phyloP scores from a whole-genome alignment of 2,329 filamentous ascomycete species.

The Penicillium decumbens region DNA sequence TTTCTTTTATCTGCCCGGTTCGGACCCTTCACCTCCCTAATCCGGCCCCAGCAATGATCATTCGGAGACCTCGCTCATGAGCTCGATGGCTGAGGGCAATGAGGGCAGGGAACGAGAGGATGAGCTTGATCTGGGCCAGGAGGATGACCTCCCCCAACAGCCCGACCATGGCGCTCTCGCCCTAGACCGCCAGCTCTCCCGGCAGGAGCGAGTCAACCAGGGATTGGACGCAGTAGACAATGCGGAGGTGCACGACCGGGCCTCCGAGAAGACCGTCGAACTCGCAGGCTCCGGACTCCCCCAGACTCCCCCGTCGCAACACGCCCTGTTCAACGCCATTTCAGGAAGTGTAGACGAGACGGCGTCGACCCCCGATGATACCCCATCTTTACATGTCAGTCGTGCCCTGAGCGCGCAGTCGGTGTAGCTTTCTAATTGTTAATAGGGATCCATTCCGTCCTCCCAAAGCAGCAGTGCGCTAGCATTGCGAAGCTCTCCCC shows the following conservation, averaged over 20 bases:
- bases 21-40: conserved; percentile 7
- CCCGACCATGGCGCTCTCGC: conserved; percentile 27
- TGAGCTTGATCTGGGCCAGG: conserved; percentile 45
- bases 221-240: conserved; percentile 26
- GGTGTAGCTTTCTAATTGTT: conserved; percentile 46
- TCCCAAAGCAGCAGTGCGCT: conserved; percentile 71
- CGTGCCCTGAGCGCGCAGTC: conserved; percentile 47
- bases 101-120: conserved; percentile 58
- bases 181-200: conserved; percentile 18
- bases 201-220: conserved; percentile 22
- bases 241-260: conserved; percentile 18
- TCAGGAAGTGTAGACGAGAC: conserved; percentile 58
- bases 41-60: conserved; percentile 49
- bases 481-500: conserved; percentile 63
- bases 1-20: conserved; percentile 1
- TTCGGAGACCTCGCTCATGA: conserved; percentile 57
- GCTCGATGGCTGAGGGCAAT: conserved; percentile 61
- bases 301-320: conserved; percentile 25
- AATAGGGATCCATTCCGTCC: conserved; percentile 51
- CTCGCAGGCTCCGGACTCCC: conserved; percentile 14
- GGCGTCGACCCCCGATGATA: conserved; percentile 73
- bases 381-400: conserved; percentile 73
- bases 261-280: conserved; percentile 17
- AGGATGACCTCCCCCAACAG: conserved; percentile 33
- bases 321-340: conserved; percentile 15